Percentiles rank a stretch among this genome's conserved stretches.
These are phyloP conservation scores for Crithidia brevicula DNA, from an alignment of 208 protist genomes.

Conservation along the genomic window DNA sequence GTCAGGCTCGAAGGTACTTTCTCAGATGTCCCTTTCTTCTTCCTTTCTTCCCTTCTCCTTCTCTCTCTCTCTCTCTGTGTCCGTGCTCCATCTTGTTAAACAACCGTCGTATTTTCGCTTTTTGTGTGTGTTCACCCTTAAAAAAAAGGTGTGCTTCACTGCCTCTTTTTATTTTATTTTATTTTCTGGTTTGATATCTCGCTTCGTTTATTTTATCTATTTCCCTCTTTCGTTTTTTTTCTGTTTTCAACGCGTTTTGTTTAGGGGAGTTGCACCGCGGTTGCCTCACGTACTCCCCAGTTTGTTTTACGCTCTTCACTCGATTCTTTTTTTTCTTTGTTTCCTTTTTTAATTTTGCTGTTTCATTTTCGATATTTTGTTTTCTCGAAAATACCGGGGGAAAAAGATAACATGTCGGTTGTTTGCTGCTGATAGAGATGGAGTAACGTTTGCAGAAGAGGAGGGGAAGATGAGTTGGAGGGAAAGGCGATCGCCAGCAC, in stretches of 20 bases:
- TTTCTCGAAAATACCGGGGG: too few relatives aligned
- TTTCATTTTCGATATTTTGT: background rate
- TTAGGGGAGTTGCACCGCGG: slow-evolving; percentile 25
- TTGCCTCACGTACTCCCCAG: slow-evolving; percentile 21
- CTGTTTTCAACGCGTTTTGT: slow-evolving; percentile 6
- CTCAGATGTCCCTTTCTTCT: too few relatives aligned
- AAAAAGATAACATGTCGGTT: too few relatives aligned
- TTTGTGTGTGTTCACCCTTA: too few relatives aligned
- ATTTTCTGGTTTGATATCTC: background rate
- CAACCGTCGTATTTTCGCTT: background rate
- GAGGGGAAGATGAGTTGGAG: background rate
- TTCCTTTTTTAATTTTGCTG: background rate
- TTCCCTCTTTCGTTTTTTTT: background rate
- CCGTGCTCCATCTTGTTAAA: background rate
- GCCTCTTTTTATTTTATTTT: slow-evolving; percentile 10
- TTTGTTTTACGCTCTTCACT: slow-evolving; percentile 23
- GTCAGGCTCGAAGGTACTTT: too few relatives aligned
- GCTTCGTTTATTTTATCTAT: background rate
- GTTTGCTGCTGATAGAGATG: background rate
- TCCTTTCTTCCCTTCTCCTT: slow-evolving; percentile 18
- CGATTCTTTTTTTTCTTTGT: slow-evolving; percentile 4
- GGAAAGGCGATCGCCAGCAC: too few relatives aligned
- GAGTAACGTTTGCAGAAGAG: background rate
- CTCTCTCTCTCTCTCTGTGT: background rate
- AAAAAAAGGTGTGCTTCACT: too few relatives aligned